phyloP scores from a whole-genome alignment of 306 rosid genomes.

The Acacia acuminata region DNA sequence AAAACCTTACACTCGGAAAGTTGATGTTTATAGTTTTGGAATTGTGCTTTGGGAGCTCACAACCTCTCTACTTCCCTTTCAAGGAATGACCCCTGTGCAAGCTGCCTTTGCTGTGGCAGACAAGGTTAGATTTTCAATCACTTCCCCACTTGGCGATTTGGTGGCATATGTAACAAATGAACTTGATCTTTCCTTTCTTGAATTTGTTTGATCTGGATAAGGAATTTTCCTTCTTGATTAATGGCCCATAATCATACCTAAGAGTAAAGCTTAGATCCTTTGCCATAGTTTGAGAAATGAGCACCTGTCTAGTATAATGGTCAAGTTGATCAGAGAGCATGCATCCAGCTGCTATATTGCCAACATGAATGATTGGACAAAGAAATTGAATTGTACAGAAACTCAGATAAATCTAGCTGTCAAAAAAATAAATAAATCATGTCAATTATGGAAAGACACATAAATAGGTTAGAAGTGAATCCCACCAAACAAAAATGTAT shows the following conservation, averaged over 20 bases:
- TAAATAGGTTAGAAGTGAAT: neutral
- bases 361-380: constrained; percentile 14
- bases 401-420: neutral
- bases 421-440: neutral
- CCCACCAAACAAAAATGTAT: neutral
- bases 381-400: neutral
- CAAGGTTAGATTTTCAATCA: constrained; percentile 54
- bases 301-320: neutral
- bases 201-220: constrained; percentile 1
- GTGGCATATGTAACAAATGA: neutral
- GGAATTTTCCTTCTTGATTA: neutral
- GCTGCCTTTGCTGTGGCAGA: constrained; percentile 95
- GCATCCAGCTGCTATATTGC: constrained; percentile 8
- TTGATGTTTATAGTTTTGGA: constrained; percentile 88
- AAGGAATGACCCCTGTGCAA: constrained; percentile 96
- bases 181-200: constrained; percentile 1
- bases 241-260: neutral
- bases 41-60: constrained; percentile 96
- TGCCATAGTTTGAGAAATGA: neutral
- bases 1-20: constrained; percentile 72
- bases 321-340: neutral
- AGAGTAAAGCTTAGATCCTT: neutral
- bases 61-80: constrained; percentile 79
- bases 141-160: neutral
- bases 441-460: neutral